phyloP scores from a whole-genome alignment of 371 early-diverging fungal genomes.

The Saksenaea oblongispora region DNA sequence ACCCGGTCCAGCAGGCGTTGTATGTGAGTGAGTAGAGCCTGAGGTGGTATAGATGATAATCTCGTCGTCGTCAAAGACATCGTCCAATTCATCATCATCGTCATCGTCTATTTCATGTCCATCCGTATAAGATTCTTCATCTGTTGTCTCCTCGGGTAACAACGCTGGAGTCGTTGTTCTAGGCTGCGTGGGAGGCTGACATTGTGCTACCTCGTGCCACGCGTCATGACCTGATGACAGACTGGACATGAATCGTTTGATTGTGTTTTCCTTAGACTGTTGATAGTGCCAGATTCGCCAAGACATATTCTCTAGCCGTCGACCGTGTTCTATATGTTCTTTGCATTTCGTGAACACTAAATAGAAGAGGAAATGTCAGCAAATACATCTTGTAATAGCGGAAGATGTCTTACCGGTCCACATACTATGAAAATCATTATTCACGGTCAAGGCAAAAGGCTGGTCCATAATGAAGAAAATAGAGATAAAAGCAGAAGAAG shows the following conservation, averaged over 20 bases:
- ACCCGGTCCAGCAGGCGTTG: neutral
- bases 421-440: constrained; percentile 4
- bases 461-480: neutral
- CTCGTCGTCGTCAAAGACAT: constrained; percentile 17
- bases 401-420: constrained; percentile 5
- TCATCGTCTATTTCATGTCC: constrained; percentile 14
- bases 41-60: constrained; percentile 7
- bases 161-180: constrained; percentile 5
- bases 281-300: constrained; percentile 14
- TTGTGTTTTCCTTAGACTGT: neutral
- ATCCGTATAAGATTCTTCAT: constrained; percentile 15
- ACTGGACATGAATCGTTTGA: constrained; percentile 15
- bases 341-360: constrained; percentile 11
- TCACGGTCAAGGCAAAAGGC: neutral
- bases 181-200: constrained; percentile 10
- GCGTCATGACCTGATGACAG: constrained; percentile 26
- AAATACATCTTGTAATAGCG: neutral
- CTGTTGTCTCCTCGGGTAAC: constrained; percentile 6
- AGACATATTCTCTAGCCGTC: constrained; percentile 10
- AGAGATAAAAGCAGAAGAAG: neutral
- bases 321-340: constrained; percentile 10
- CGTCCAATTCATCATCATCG: constrained; percentile 12
- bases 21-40: constrained; percentile 5
- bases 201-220: constrained; percentile 23
- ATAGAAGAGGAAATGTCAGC: neutral